Base-by-base conservation (phyloP, 345 rosid species). In the Syzygium oleosum region DNA sequence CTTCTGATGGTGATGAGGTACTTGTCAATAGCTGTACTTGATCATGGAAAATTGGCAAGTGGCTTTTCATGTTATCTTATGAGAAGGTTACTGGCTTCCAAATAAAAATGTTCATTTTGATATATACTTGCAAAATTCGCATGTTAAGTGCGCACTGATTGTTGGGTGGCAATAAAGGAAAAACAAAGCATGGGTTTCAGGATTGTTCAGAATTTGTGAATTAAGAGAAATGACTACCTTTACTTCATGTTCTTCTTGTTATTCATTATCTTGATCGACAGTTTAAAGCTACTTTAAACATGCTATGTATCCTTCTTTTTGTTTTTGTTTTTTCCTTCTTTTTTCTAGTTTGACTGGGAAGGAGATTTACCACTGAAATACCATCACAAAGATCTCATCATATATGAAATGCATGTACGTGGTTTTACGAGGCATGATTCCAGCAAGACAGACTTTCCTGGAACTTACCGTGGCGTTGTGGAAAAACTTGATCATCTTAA, bases 401-500 rank as follows among this genome's bases (percentile, higher is more conserved):
- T 96, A 85, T 97, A 96, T 90, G 99, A 97, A 92, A 94, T 97
- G 96, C 99, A 97, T 91, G 97, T 97, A 51, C 96, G 99, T 65
- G 99, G 98, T 84, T 97, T 91, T 91, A 97, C 99, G 54, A 92
- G 86, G 89, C 99, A 97, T 84, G 97, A 97, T 89, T 96, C 98
- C 86, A 96, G 99, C 83, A 87, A 85, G 89, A 88, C 92, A 85
- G 92, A 94, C 77, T 93, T 90, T 88, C 99, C 99, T 89, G 99
- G 99, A 73, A 96, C 98, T 87, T 97, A 95, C 90, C 93, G 87
- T 84, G 99, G 98, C 88, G 90, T 93, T 51, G 96, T 94, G 87
- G 98, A 96, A 92, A 96, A 95, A 94, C 98, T 97, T 91, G 99
- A 96, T 90, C 97, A 97, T 91, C 92, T 97, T 92, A 93, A 96